Evolutionary conservation across 371 early-diverging fungal species (phyloP).

Genomic region (Fennellomyces sp.): DNA sequence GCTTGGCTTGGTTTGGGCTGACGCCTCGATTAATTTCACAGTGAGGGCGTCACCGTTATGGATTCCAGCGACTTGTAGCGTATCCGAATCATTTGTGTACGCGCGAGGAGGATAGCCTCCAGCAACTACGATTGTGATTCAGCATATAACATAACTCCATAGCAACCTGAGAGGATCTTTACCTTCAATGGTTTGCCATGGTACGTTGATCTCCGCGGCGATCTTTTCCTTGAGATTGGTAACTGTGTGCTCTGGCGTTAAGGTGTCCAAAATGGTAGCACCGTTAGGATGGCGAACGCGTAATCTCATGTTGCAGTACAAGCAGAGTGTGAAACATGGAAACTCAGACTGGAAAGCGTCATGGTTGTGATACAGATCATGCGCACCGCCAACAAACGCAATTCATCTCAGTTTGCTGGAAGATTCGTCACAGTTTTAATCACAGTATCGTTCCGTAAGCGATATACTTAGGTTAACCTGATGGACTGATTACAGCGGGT

Average conservation of each 20-base stretch:
- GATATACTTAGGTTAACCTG: too few species aligned
- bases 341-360: too few species aligned
- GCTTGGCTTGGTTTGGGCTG: neutral
- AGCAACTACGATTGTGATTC: conserved; percentile 30
- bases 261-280: conserved; percentile 9
- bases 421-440: too few species aligned
- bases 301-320: conserved; percentile 13
- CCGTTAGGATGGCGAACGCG: conserved; percentile 31
- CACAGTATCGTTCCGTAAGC: too few species aligned
- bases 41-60: conserved; percentile 42
- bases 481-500: too few species aligned
- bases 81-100: conserved; percentile 17
- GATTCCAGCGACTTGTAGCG: conserved; percentile 21
- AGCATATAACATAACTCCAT: neutral
- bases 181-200: conserved; percentile 17
- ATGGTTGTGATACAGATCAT: neutral
- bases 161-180: neutral
- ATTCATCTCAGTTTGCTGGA: too few species aligned
- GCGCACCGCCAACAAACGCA: too few species aligned
- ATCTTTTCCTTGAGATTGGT: conserved; percentile 7
- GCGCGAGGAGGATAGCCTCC: conserved; percentile 49
- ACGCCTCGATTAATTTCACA: conserved; percentile 20
- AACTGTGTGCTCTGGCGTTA: conserved; percentile 14
- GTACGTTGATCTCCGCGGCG: conserved; percentile 1
- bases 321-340: neutral